phyloP scores from a whole-genome alignment of 306 rosid genomes.

The Lathyrus aphaca region DNA sequence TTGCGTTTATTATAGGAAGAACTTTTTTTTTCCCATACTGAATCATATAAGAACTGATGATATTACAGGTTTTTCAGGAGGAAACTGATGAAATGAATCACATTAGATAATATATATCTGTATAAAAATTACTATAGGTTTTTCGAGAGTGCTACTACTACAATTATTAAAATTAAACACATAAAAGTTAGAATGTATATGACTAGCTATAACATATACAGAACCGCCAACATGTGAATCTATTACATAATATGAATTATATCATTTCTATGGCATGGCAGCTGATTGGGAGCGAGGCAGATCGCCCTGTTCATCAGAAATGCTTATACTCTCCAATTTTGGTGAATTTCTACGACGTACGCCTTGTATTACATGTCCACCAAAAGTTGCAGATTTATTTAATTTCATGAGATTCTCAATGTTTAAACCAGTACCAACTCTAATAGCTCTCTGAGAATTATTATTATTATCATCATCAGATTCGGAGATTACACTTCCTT shows the following conservation, averaged over 20 bases:
- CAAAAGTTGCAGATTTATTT: conserved; percentile 41
- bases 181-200: background rate
- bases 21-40: too few relatives aligned
- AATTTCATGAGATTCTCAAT: conserved; percentile 10
- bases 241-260: background rate
- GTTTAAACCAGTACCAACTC: background rate
- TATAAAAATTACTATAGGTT: too few relatives aligned
- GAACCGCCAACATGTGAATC: background rate
- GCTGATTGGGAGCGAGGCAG: conserved; percentile 33
- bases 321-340: conserved; percentile 33
- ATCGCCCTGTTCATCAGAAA: conserved; percentile 16
- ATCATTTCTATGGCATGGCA: conserved; percentile 35
- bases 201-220: conserved; percentile 15
- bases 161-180: background rate
- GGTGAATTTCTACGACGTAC: conserved; percentile 38
- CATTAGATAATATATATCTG: too few relatives aligned
- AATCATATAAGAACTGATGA: too few relatives aligned
- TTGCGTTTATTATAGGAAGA: too few relatives aligned
- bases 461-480: background rate
- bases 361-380: conserved; percentile 9
- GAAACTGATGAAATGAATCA: too few relatives aligned
- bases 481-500: background rate
- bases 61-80: too few relatives aligned
- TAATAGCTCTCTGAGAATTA: conserved; percentile 19
- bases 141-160: background rate